A percentile compares a stretch with the other conserved stretches of the same genome.
These are phyloP conservation scores for Polytrichum commune DNA, from an alignment of 225 moss, liverwort and hornwort genomes.

Conservation along the genomic window DNA sequence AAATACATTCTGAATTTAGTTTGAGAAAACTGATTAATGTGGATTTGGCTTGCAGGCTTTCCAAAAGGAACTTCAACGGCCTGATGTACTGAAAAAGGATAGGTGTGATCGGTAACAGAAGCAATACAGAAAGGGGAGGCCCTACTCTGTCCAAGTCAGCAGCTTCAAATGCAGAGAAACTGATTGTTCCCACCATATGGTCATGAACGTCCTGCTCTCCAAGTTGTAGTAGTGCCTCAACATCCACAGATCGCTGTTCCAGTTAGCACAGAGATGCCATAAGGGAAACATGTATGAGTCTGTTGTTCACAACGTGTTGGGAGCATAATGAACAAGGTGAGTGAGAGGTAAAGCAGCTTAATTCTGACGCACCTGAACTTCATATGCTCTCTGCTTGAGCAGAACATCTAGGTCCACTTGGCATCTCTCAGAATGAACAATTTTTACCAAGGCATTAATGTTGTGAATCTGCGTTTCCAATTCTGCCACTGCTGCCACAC, in stretches of 20 bases:
- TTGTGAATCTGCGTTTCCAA: constrained; percentile 57
- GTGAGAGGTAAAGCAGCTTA: too few species aligned
- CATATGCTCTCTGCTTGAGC: background rate
- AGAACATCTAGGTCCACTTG: constrained; percentile 36
- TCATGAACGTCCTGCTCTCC: constrained; percentile 68
- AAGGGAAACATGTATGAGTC: background rate
- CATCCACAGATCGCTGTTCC: constrained; percentile 48
- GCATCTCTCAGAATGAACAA: constrained; percentile 66
- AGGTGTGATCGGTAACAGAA: too few species aligned
- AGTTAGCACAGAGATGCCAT: constrained; percentile 4
- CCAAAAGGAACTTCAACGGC: too few species aligned
- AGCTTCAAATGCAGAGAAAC: constrained; percentile 47
- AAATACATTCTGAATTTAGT: too few species aligned
- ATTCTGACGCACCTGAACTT: background rate
- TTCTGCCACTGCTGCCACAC: constrained; percentile 34
- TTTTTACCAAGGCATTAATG: constrained; percentile 67
- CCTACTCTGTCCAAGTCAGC: constrained; percentile 55
- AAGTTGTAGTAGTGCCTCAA: constrained; percentile 47
- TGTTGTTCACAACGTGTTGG: too few species aligned
- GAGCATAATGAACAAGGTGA: too few species aligned
- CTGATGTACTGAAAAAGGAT: too few species aligned
- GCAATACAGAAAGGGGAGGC: background rate
- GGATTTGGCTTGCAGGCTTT: too few species aligned
- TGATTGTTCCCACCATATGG: constrained; percentile 66
- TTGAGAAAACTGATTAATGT: too few species aligned